Base-by-base conservation (phyloP, 2,329 filamentous ascomycete genomes). In the Colletotrichum endophyticum region DNA sequence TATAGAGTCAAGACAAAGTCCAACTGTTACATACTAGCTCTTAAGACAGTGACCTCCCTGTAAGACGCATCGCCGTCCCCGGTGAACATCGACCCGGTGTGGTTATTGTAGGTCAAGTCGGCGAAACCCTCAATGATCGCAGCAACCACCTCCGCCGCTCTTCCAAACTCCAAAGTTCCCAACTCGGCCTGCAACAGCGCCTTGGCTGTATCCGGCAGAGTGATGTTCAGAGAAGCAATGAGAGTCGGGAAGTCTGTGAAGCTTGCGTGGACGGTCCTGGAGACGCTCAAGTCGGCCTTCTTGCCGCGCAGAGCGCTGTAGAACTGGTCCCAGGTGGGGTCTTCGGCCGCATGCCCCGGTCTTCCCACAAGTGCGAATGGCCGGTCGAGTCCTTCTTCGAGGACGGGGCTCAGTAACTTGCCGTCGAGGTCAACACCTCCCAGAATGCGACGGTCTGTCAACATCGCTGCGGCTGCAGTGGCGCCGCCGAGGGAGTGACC, bases 401-500 rank as follows among this genome's bases (percentile, higher is more conserved):
- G 79, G 5, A 80, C 83, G 0, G 84, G 81, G 5, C 81, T 81
- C 53, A 82, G 81, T 0, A 87, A 67, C 1, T 77, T 73, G 7
- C 88, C 88, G 75, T 89, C 87, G 11, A 89, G 32, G 63, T 88
- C 81, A 3, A 87, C 78, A 6, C 86, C 87, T 0, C 81, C 86
- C 0, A 78, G 72, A 70, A 88, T 81, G 4, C 84, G 78, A 1
- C 72, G 70, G 62, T 87, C 84, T 4, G 72, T 69, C 5, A 82
- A 62, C 66, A 84, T 78, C 1, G 83, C 82, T 2, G 80, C 80
- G 0, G 85, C 85, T 0, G 86, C 80, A 1, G 84, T 82, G 2
- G 86, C 84, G 0, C 85, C 86, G 1, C 86, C 86, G 6, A 86
- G 79, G 0, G 85, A 87, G 64, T 87, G 85, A 0, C 87, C 87